These are phyloP conservation scores for Starmera caribaea DNA, from an alignment of 805 yeast species.

Conservation along the genomic window DNA sequence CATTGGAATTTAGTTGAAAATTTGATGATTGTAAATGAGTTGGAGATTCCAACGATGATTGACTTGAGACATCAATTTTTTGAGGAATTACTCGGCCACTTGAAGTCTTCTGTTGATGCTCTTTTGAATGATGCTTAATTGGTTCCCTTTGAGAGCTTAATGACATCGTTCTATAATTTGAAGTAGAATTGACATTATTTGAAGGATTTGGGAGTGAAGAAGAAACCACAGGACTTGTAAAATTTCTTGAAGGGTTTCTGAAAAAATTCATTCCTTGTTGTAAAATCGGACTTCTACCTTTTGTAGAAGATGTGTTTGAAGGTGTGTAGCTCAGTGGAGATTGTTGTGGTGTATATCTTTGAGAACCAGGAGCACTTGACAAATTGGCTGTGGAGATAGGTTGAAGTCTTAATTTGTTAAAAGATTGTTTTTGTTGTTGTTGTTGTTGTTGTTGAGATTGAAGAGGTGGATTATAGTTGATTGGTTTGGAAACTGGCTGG, in stretches of 20 bases:
- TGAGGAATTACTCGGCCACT: slow-evolving; percentile 39
- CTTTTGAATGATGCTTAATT: slow-evolving; percentile 23
- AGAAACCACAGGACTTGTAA: slow-evolving; percentile 13
- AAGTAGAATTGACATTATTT: not conserved
- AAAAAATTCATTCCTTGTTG: slow-evolving; percentile 28
- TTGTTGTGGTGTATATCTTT: slow-evolving; percentile 8
- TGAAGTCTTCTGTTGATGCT: slow-evolving; percentile 25
- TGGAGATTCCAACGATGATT: slow-evolving; percentile 3
- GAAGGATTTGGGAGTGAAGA: slow-evolving; percentile 9
- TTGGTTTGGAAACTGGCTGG: slow-evolving; percentile 7
- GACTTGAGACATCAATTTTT: slow-evolving; percentile 25
- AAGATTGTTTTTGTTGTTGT: slow-evolving; percentile 14
- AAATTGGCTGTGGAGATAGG: slow-evolving; percentile 11
- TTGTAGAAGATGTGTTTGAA: slow-evolving; percentile 4
- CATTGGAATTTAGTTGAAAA: not conserved
- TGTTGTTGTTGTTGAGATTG: slow-evolving; percentile 10
- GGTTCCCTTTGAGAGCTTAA: slow-evolving; percentile 4
- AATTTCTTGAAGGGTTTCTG: slow-evolving; percentile 17
- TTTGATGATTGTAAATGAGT: slow-evolving; percentile 2
- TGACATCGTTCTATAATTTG: slow-evolving; percentile 23
- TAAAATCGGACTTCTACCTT: slow-evolving; percentile 24
- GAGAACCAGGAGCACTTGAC: slow-evolving; percentile 8
- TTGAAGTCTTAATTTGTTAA: slow-evolving; percentile 8
- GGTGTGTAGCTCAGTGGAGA: slow-evolving; percentile 1
- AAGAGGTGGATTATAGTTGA: slow-evolving; percentile 10